Percentiles rank a stretch among this genome's conserved stretches.
Conservation (phyloP, 2,329 filamentous ascomycete genomes). For the Hymenoscyphus linearis region DNA sequence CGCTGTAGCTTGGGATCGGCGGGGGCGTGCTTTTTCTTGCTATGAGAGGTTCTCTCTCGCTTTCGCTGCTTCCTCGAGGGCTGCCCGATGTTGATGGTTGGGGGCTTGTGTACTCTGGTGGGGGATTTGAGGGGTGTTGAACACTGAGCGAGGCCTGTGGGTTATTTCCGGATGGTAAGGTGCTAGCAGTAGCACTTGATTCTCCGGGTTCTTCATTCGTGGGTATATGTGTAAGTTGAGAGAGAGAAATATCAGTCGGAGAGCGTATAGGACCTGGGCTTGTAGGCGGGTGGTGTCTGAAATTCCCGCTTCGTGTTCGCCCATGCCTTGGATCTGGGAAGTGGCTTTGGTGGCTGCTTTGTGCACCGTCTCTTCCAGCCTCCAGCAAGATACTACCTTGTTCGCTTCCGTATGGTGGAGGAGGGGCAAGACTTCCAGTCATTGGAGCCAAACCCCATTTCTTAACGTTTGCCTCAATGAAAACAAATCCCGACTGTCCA, state of each 20-base stretch:
- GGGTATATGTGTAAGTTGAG: constrained; percentile 70
- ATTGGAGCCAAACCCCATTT: constrained; percentile 98
- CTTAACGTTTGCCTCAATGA: constrained; percentile 99
- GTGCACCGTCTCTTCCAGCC: constrained; percentile 56
- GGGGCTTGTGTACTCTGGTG: constrained; percentile 68
- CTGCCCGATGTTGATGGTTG: constrained; percentile 52
- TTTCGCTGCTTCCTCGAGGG: constrained; percentile 48
- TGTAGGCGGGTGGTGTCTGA: constrained; percentile 65
- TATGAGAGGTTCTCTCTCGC: constrained; percentile 50
- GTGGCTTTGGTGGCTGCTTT: constrained; percentile 41
- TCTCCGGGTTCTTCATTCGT: constrained; percentile 61
- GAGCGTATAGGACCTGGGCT: constrained; percentile 86
- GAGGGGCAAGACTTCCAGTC: constrained; percentile 89
- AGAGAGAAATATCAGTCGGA: constrained; percentile 92
- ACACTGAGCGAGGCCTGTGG: constrained; percentile 18
- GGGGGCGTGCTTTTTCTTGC: constrained; percentile 28
- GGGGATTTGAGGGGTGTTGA: constrained; percentile 53
- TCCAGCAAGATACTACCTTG: constrained; percentile 94
- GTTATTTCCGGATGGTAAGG: constrained; percentile 16
- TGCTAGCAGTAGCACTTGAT: constrained; percentile 34
- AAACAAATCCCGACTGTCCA: constrained; percentile 95
- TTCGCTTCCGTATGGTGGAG: constrained; percentile 93
- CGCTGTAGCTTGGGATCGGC: constrained; percentile 33
- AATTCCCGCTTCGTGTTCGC: constrained; percentile 71
- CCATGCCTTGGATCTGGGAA: constrained; percentile 51